These are phyloP conservation scores for Diatrype stigma DNA, from an alignment of 2,329 filamentous ascomycete genomes.

Conservation along the genomic window DNA sequence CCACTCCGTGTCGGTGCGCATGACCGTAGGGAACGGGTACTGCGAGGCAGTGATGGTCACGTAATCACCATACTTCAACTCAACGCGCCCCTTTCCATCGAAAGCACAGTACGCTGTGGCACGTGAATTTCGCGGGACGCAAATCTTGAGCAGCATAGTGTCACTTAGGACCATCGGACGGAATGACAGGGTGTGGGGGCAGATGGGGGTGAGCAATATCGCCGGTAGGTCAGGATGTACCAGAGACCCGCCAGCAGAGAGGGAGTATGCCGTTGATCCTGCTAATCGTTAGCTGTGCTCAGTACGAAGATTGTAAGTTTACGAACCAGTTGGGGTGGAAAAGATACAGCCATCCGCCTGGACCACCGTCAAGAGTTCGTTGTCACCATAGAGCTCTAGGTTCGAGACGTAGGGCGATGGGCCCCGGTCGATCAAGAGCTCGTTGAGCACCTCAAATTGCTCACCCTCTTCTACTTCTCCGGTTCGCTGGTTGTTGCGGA, in stretches of 20 bases:
- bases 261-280: slow-evolving; percentile 87
- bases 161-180: slow-evolving; percentile 97
- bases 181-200: slow-evolving; percentile 94
- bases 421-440: slow-evolving; percentile 95
- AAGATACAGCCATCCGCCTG: slow-evolving; percentile 98
- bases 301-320: not conserved
- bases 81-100: slow-evolving; percentile 92
- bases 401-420: slow-evolving; percentile 97
- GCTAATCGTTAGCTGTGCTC: not conserved
- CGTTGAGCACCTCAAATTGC: slow-evolving; percentile 96
- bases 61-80: slow-evolving; percentile 88
- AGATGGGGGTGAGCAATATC: slow-evolving; percentile 94
- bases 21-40: slow-evolving; percentile 95
- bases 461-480: slow-evolving; percentile 80
- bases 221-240: slow-evolving; percentile 96
- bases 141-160: slow-evolving; percentile 85
- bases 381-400: slow-evolving; percentile 91
- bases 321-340: slow-evolving; percentile 79
- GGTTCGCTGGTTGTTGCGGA: slow-evolving; percentile 61
- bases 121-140: slow-evolving; percentile 77
- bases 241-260: slow-evolving; percentile 90
- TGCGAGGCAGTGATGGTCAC: slow-evolving; percentile 95
- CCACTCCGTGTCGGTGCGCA: slow-evolving; percentile 87
- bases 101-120: slow-evolving; percentile 96
- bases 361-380: slow-evolving; percentile 90